phyloP scores from a whole-genome alignment of 2,329 filamentous ascomycete genomes.

The Sporothrix pseudoabietina region DNA sequence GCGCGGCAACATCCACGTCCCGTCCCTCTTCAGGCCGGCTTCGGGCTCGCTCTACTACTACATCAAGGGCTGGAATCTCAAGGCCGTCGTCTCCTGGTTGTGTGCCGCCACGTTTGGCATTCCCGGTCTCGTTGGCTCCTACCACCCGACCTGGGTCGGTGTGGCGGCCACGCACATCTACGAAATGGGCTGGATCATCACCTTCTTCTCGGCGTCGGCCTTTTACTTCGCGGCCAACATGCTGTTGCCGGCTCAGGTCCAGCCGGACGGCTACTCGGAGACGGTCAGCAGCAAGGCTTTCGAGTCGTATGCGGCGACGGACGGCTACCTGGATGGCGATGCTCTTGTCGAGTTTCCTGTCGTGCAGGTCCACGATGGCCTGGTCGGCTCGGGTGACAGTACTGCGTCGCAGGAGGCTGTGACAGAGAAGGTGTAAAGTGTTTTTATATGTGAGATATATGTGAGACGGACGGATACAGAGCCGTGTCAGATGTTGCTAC shows the following conservation, averaged over 20 bases:
- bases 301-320: slow-evolving; percentile 18
- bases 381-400: slow-evolving; percentile 15
- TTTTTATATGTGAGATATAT: not conserved
- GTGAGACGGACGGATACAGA: not conserved
- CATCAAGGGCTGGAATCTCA: slow-evolving; percentile 41
- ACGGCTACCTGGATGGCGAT: slow-evolving; percentile 28
- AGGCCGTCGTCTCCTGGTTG: slow-evolving; percentile 41
- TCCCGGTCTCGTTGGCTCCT: slow-evolving; percentile 42
- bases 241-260: slow-evolving; percentile 41
- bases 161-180: slow-evolving; percentile 40
- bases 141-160: slow-evolving; percentile 40
- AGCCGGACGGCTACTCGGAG: slow-evolving; percentile 20
- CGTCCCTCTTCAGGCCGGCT: slow-evolving; percentile 21
- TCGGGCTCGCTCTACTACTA: slow-evolving; percentile 38
- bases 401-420: slow-evolving; percentile 3
- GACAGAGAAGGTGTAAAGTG: not conserved
- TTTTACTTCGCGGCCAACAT: slow-evolving; percentile 43
- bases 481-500: not conserved
- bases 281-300: slow-evolving; percentile 6
- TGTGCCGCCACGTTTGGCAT: slow-evolving; percentile 42
- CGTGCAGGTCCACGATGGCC: not conserved
- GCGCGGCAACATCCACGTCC: slow-evolving; percentile 33
- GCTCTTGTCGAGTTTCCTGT: slow-evolving; percentile 24
- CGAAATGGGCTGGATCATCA: slow-evolving; percentile 44
- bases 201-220: slow-evolving; percentile 39